Evolutionary conservation across 306 rosid species (phyloP), one percentile per base, ranked within the genome.

Genomic region (Myrica gale): DNA sequence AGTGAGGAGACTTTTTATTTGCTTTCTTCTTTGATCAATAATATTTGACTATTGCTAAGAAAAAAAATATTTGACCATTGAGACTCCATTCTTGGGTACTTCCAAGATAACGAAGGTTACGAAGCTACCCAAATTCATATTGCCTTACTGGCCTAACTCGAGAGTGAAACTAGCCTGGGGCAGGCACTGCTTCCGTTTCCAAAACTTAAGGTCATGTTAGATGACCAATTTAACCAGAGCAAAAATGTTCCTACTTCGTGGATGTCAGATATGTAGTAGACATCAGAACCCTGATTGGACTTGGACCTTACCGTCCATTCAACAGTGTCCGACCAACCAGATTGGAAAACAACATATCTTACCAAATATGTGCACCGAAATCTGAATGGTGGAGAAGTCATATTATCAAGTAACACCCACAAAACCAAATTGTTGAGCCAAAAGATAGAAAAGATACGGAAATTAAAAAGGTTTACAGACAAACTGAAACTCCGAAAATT

Each of bases 241-340:
- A 9, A 42, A 41, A 15, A 32, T 16, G 5, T 72, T 50, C 53
- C 15, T 48, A 44, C 26, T 73, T 71, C 69, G 65, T 69, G 77
- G 48, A 46, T 51, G 15, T 51, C 15, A 51, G n/a, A 51, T 11
- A n/a, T n/a, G n/a, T 1, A 15, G 55, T 5, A 51, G 3, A 3
- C 13, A 81, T 63, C 55, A 44, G 42, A 71, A 62, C 56, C 80
- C 76, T 62, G 63, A 19, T 71, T 68, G 32, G 52, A 68, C 69
- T 44, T 26, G 73, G 50, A 73, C 72, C 66, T 44, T 52, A 12
- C 71, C 68, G 21, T 69, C 57, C 10, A 60, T 57, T 23, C 47
- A 71, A 50, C 39, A 66, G 56, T 42, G 19, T 56, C 37, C 37
- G 2, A 32, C 37, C 37, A 2, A 32, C 37, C 37, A 32, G 37